Evolutionary conservation across 2,329 filamentous ascomycete species (phyloP), one percentile per base, ranked within the genome.

Genomic region (Ascochyta koolunga): DNA sequence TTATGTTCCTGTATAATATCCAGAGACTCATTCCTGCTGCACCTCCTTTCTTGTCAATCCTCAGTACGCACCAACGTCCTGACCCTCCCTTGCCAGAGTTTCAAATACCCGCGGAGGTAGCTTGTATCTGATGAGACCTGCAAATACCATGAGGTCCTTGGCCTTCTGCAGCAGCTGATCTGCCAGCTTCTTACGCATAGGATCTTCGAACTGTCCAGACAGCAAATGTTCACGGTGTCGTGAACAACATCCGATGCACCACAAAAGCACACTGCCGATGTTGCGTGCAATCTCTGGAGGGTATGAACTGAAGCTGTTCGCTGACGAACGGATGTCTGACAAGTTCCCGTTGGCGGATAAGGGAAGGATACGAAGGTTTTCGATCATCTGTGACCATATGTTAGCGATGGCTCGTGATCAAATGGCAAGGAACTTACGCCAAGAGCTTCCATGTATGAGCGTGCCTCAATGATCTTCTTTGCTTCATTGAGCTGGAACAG

Each of bases 101-200:
- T 97, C 93, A 77, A 96, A 93, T 50, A 98, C 83, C 68, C 90
- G 85, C 32, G 90, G 89, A 44, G 91, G 91, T 78, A 98, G 84
- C 69, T 95, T 87, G 77, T 96, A 98, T 70, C 90, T 87, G 70
- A 98, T 86, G 82, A 96, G 86, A 51, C 92, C 93, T 15, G 92
- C 93, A 79, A 96, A 98, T 13, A 95, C 89, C 80, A 95, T 96
- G 67, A 97, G 77, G 76, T 98, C 93, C 74, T 92, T 87, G 33
- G 90, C 92, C 79, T 90, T 91, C 73, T 89, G 86, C 77, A 89
- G 85, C 68, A 96, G 79, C 67, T 89, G 82, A 53, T 89, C 86
- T 45, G 88, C 86, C 73, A 78, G 66, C 42, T 70, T 64, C 80
- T 77, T 71, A 78, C 81, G 69, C 82, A 69, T 72, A 8, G 80